phyloP scores from a whole-genome alignment of 2,329 filamentous ascomycete species.

The Stagonosporopsis tanaceti region DNA sequence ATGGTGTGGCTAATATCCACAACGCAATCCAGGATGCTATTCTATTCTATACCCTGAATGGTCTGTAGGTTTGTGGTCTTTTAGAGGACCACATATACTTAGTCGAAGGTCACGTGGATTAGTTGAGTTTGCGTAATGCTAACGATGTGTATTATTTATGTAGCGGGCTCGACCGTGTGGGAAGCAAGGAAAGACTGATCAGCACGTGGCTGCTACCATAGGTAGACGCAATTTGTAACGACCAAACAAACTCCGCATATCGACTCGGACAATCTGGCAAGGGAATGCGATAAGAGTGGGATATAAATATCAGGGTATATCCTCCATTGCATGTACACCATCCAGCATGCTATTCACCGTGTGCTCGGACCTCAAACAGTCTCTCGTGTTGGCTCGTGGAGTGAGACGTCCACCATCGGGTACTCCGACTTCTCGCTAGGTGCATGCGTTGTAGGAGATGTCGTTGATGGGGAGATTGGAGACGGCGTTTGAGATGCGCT shows the following conservation, averaged over 20 bases:
- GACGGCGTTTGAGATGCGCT: slow-evolving; percentile 21
- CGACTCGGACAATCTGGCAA: not conserved
- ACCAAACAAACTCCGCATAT: not conserved
- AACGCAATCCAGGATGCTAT: slow-evolving; percentile 26
- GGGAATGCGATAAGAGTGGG: not conserved
- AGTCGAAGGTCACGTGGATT: no score
- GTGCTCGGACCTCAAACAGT: not conserved
- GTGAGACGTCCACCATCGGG: slow-evolving; percentile 6
- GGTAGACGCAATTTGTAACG: slow-evolving; percentile 2
- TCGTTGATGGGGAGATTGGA: not conserved
- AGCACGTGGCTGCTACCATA: slow-evolving; percentile 18
- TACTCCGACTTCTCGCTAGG: not conserved
- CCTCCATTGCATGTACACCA: slow-evolving; percentile 4
- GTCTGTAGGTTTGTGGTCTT: not conserved
- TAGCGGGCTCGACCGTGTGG: not conserved
- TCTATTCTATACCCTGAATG: slow-evolving; percentile 18
- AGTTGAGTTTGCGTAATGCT: no score
- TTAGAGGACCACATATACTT: no score
- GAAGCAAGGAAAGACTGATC: slow-evolving; percentile 1
- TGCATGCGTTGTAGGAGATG: not conserved
- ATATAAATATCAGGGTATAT: slow-evolving; percentile 2
- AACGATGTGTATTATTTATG: slow-evolving; percentile 6
- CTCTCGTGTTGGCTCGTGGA: not conserved
- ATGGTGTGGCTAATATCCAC: slow-evolving; percentile 28
- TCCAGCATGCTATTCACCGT: slow-evolving; percentile 3